These are phyloP conservation scores for Sugiyamaella lignohabitans DNA, from an alignment of 805 yeast species.

Conservation along the genomic window DNA sequence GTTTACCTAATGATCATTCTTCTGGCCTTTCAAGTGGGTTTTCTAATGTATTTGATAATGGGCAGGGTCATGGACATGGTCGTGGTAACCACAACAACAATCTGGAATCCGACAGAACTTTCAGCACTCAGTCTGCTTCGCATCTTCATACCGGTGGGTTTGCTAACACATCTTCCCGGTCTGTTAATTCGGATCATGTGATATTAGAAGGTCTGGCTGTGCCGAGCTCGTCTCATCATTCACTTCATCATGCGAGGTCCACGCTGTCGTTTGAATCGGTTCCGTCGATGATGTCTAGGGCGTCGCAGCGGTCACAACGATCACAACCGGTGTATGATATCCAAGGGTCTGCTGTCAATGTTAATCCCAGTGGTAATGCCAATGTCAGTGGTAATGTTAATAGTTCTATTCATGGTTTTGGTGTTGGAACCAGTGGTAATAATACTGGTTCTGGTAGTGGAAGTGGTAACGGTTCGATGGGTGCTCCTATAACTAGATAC, in stretches of 20 bases:
- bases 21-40: not conserved
- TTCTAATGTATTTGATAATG: not conserved
- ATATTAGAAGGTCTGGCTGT: too few species aligned
- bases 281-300: not conserved
- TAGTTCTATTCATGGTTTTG: not conserved
- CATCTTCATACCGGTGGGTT: too few species aligned
- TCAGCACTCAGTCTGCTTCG: too few species aligned
- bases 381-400: not conserved
- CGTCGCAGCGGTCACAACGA: not conserved
- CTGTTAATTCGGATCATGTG: too few species aligned
- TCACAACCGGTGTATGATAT: too few species aligned
- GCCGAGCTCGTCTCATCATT: not conserved
- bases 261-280: not conserved
- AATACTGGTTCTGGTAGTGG: too few species aligned
- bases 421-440: too few species aligned
- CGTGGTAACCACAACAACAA: not conserved
- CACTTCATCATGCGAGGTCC: not conserved
- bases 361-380: not conserved
- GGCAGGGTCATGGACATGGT: not conserved
- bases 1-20: not conserved
- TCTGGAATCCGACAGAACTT: too few species aligned
- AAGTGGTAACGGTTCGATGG: not conserved
- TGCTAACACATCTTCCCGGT: too few species aligned
- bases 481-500: not conserved
- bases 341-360: too few species aligned